Evolutionary conservation across 495 filamentous ascomycete species (phyloP), one percentile per base, ranked within the genome.

Genomic region (Penicillium desertorum): DNA sequence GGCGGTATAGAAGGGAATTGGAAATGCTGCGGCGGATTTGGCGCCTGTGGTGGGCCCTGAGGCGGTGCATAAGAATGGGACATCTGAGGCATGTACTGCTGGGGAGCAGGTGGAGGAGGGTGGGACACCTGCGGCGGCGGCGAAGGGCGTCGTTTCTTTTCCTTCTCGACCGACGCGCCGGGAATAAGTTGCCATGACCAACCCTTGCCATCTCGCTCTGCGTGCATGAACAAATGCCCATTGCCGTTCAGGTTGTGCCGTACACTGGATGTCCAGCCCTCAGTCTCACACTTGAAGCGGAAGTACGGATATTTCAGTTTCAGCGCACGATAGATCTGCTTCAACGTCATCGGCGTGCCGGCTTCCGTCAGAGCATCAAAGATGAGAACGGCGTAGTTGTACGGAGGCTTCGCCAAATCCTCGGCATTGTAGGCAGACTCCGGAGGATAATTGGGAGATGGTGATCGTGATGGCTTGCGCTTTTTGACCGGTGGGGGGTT

Each of bases 261-360:
- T 20, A 98, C 91, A 74, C 91, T 96, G 61, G 92, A 96, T 66
- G 97, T 93, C 94, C 94, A 98, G 14, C 94, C 94, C 60, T 86
- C 88, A 6, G 91, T 93, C 62, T 78, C 73, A 29, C 86, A 85
- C 53, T 83, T 83, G 71, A 97, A 89, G 58, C 89, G 90, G 72
- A 90, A 98, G 71, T 84, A 96, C 1, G 94, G 95, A 64, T 95
- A 96, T 63, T 88, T 89, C 64, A 86, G 75, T 72, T 90, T 87
- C 58, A 98, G 89, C 25, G 88, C 84, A 61, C 89, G 87, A 70
- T 98, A 98, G 41, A 98, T 98, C 69, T 96, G 88, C 63, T 95
- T 93, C 32, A 98, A 77, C 29, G 91, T 90, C 73, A 96, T 84
- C 11, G 85, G 82, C 4, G 78, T 84, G 4, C 75, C 74, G 17